Conservation (phyloP, 495 filamentous ascomycete species). For the Aspergillus ellipticus region DNA sequence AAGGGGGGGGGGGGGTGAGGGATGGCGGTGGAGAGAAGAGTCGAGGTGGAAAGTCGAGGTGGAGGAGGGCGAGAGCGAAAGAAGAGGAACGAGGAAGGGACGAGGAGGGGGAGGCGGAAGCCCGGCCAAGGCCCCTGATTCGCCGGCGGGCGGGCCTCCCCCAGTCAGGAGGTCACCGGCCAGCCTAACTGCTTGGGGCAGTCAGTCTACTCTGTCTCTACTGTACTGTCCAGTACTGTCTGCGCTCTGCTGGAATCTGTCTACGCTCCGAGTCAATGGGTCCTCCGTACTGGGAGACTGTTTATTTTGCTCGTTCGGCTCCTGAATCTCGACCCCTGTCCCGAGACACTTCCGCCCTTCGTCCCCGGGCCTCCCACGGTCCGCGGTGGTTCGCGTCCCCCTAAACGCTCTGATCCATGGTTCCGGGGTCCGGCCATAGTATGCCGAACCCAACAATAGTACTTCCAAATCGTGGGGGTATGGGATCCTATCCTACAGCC, state of each 20-base stretch:
- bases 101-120: constrained; percentile 13
- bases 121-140: not conserved
- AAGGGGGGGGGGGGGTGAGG: not conserved
- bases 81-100: constrained; percentile 28
- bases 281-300: no score
- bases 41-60: constrained; percentile 9
- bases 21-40: constrained; percentile 7
- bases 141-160: not conserved
- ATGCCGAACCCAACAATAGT: not conserved
- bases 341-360: no score
- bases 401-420: not conserved
- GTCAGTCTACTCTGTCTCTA: no score
- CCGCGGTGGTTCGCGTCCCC: not conserved
- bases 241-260: no score
- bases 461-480: not conserved
- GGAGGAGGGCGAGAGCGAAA: constrained; percentile 24
- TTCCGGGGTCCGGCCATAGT: not conserved
- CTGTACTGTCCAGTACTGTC: no score
- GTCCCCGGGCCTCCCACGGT: no score
- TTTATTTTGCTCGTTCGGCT: no score
- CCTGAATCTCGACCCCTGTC: no score
- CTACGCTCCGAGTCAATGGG: no score
- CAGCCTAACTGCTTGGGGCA: no score
- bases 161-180: not conserved
- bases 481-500: no score